Evolutionary conservation across 495 filamentous ascomycete genomes (phyloP), one percentile per base, ranked within the genome.

Genomic region (Penicillium atrosanguineum): DNA sequence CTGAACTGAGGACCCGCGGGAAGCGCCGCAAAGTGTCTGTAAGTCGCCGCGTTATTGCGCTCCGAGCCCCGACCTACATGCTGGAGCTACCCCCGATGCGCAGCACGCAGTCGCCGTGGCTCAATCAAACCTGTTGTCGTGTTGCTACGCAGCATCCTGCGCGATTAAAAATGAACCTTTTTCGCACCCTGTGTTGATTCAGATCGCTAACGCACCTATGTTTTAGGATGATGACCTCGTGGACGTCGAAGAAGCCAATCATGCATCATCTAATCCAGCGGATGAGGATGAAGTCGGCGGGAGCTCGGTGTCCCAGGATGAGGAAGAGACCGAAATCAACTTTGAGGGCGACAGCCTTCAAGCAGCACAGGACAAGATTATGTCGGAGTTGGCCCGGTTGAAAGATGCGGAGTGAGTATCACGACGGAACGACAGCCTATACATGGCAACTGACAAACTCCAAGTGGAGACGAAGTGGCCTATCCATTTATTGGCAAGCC

Each of bases 301-400:
- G 12, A 31, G 14, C 41, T 37, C 49, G 21, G 39, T 28, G 16
- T 36, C 46, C 18, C 68, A 69, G 9, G 61, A 61, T 36, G 62
- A 60, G n/a, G 69, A 70, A 44, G 68, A 81, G 45, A 69, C 76
- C 48, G 74, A 71, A 50, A 76, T 73, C 43, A 72, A 75, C 11
- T 85, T 83, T 66, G 74, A 83, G 53, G 83, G 83, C 39, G 81
- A 88, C 45, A 84, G 60, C 19, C 88, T 95, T 60, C 88, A 91
- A 59, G 75, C 89, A 53, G 90, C 89, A 1, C 89, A 95, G 63
- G 88, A 92, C 52, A 87, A 88, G 71, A 84, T 95, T 28, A 72
- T 95, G 53, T 63, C 66, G 26, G 86, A 88, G 55, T 55, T 90
- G 46, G 76, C 90, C 11, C 75, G 79, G 20, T 77, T 84, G 50